A percentile compares a stretch with the other conserved stretches of the same genome.
phyloP scores from a whole-genome alignment of 2,329 filamentous ascomycete genomes.

The Calonectria ilicicola region DNA sequence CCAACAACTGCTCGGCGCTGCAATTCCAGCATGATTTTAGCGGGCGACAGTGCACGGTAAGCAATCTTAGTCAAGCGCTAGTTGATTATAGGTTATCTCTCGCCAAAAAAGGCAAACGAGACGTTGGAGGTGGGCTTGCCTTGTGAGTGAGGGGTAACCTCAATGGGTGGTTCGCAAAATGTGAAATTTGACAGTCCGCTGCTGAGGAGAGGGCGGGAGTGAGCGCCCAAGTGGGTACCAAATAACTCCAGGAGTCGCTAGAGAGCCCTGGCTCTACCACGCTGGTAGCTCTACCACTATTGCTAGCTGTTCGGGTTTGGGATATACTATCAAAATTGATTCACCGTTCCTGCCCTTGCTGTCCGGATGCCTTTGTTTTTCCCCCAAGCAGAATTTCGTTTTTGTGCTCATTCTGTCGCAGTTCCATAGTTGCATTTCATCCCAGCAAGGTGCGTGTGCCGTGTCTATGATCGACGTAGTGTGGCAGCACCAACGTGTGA shows the following conservation, averaged over 20 bases:
- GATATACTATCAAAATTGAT: neutral
- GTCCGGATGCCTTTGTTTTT: neutral
- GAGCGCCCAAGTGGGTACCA: neutral
- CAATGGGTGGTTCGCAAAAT: neutral
- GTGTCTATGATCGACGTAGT: neutral
- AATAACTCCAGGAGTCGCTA: too few species aligned
- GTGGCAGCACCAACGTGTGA: neutral
- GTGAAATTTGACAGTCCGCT: neutral
- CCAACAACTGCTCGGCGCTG: neutral
- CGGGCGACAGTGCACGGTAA: neutral
- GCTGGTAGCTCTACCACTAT: neutral
- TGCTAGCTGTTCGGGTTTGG: neutral
- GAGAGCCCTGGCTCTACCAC: neutral
- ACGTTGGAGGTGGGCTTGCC: neutral
- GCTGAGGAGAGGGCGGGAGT: neutral
- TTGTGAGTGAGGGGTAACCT: neutral
- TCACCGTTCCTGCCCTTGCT: neutral
- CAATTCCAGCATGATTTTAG: neutral
- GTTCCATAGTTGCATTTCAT: neutral
- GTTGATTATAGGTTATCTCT: neutral
- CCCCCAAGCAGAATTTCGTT: neutral
- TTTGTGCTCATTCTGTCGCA: neutral
- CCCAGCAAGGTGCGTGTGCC: neutral
- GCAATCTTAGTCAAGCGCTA: neutral
- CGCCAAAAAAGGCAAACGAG: neutral